phyloP scores from a whole-genome alignment of 495 filamentous ascomycete species.

The Acidiella bohemica region DNA sequence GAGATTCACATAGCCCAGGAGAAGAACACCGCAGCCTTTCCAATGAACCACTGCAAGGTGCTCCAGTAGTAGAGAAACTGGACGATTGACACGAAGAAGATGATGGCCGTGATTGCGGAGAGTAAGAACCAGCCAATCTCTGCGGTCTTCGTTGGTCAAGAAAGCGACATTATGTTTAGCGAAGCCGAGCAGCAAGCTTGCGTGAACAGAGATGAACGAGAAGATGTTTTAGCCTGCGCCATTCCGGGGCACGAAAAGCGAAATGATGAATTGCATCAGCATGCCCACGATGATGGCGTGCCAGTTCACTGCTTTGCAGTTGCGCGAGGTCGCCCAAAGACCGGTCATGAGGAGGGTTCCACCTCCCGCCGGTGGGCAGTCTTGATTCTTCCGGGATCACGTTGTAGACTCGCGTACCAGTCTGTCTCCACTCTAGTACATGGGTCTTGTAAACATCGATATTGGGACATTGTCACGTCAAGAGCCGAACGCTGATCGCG shows the following conservation, averaged over 20 bases:
- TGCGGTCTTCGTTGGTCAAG: slow-evolving; percentile 42
- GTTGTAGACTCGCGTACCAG: slow-evolving; percentile 36
- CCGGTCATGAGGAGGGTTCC: slow-evolving; percentile 54
- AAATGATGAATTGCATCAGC: slow-evolving; percentile 75
- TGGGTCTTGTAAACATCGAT: slow-evolving; percentile 48
- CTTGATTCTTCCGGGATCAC: slow-evolving; percentile 50
- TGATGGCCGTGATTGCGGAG: slow-evolving; percentile 64
- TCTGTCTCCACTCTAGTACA: slow-evolving; percentile 50
- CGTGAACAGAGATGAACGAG: slow-evolving; percentile 62
- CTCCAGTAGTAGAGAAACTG: slow-evolving; percentile 68
- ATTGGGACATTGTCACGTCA: slow-evolving; percentile 63
- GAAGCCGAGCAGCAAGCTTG: slow-evolving; percentile 56
- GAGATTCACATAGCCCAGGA: slow-evolving; percentile 83
- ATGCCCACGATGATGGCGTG: slow-evolving; percentile 83
- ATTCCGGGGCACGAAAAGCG: slow-evolving; percentile 73
- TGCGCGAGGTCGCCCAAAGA: slow-evolving; percentile 56
- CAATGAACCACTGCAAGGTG: slow-evolving; percentile 73
- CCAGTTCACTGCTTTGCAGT: slow-evolving; percentile 61
- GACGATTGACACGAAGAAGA: slow-evolving; percentile 84
- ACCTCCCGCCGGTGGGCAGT: slow-evolving; percentile 48
- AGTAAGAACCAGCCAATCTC: slow-evolving; percentile 51
- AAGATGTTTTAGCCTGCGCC: slow-evolving; percentile 54
- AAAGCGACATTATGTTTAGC: slow-evolving; percentile 57
- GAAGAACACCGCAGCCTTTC: slow-evolving; percentile 78
- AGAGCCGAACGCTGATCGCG: slow-evolving; percentile 53